Evolutionary conservation across 441 rosid genomes (phyloP).

Genomic region (Corymbia calophylla): DNA sequence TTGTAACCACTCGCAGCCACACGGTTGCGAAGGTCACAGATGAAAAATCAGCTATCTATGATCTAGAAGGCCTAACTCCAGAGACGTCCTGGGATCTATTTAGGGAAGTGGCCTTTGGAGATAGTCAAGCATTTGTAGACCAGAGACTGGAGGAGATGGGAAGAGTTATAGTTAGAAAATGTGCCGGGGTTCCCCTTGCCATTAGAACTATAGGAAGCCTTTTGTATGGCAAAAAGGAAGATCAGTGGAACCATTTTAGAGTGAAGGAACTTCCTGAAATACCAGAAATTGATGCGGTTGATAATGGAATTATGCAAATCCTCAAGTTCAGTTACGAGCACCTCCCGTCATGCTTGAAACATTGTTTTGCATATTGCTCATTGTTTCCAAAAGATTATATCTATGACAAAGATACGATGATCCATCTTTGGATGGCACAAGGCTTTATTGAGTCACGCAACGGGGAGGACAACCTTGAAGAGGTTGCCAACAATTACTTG

Average conservation of each 20-base stretch:
- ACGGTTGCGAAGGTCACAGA: fast-evolving
- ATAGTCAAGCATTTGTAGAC: not conserved
- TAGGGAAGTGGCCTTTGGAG: not conserved
- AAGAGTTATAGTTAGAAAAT: not conserved
- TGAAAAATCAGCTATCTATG: not conserved
- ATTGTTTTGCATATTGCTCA: not conserved
- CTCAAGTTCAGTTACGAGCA: not conserved
- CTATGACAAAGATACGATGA: fast-evolving
- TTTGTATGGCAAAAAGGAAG: not conserved
- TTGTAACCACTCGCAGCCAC: not conserved
- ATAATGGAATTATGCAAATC: not conserved
- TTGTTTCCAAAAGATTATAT: not conserved
- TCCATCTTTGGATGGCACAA: not conserved
- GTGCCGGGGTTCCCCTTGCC: not conserved
- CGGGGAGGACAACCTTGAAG: not conserved
- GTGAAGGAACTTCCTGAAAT: not conserved
- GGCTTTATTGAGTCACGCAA: not conserved
- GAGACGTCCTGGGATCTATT: not conserved
- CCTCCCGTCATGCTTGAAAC: not conserved
- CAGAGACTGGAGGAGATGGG: not conserved
- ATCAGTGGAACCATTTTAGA: not conserved
- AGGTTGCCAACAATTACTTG: not conserved
- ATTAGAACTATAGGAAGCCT: not conserved
- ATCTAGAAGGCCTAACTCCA: not conserved
- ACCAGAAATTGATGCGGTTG: not conserved